A percentile compares a stretch with the other conserved stretches of the same genome.
Evolutionary conservation across 768 basidiomycete species (phyloP).

Genomic region (Cystobasidium ongulense): DNA sequence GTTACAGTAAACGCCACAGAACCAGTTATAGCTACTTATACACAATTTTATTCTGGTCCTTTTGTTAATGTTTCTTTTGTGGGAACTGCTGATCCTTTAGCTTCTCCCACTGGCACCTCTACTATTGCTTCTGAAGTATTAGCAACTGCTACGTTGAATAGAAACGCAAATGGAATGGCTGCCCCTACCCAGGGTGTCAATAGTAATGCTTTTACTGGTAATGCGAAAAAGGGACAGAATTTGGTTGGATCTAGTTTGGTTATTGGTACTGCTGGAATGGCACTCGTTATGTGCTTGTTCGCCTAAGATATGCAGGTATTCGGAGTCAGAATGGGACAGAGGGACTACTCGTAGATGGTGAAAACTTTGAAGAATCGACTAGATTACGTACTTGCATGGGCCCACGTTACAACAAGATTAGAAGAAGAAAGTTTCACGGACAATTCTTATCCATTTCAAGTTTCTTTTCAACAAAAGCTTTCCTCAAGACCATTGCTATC

Average conservation of each 20-base stretch:
- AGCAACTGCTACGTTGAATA: background rate
- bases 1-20: conserved; percentile 4
- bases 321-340: too few species aligned
- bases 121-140: background rate
- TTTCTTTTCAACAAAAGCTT: too few species aligned
- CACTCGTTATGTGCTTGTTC: background rate
- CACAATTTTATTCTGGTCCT: conserved; percentile 15
- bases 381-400: too few species aligned
- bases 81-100: conserved; percentile 3
- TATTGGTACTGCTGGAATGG: background rate
- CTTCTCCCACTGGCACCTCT: conserved; percentile 9
- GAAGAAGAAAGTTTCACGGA: too few species aligned
- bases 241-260: background rate
- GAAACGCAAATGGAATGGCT: background rate
- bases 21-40: background rate
- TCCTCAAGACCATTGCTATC: too few species aligned
- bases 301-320: background rate
- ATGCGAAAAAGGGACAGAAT: background rate
- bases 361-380: too few species aligned
- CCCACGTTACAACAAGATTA: too few species aligned
- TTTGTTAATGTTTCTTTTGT: conserved; percentile 4
- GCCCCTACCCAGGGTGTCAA: background rate
- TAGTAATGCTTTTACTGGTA: background rate
- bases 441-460: too few species aligned
- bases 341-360: too few species aligned